Percentiles rank a stretch among this genome's conserved stretches.
These are phyloP conservation scores for Penicillium sp. DNA, from an alignment of 2,329 filamentous ascomycete genomes.

Conservation along the genomic window DNA sequence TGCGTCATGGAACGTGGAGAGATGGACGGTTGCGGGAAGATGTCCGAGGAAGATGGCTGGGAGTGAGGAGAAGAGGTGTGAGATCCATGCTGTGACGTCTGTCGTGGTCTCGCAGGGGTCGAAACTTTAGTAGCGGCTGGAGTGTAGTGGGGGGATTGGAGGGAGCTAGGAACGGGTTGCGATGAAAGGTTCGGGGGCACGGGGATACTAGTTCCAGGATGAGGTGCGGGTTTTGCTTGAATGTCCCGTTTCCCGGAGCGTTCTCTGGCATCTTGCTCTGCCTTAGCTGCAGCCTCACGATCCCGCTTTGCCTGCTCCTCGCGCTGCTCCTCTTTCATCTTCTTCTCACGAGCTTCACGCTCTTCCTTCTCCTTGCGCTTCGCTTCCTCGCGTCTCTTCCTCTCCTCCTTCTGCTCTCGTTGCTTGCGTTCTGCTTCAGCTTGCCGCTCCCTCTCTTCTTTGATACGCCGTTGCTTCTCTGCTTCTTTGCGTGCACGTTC, in stretches of 20 bases:
- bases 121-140: constrained; percentile 80
- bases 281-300: constrained; percentile 52
- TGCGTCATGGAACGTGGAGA: constrained; percentile 63
- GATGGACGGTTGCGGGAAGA: constrained; percentile 60
- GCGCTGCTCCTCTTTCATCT: constrained; percentile 58
- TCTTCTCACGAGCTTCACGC: constrained; percentile 63
- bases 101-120: constrained; percentile 73
- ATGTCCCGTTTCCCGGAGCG: constrained; percentile 33
- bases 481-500: constrained; percentile 81
- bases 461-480: constrained; percentile 73
- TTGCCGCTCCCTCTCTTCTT: constrained; percentile 83
- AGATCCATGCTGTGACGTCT: constrained; percentile 75
- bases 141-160: constrained; percentile 76
- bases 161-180: constrained; percentile 49
- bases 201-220: constrained; percentile 52
- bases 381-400: constrained; percentile 67
- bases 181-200: constrained; percentile 56
- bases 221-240: constrained; percentile 57
- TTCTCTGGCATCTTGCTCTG: constrained; percentile 49
- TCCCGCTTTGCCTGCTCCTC: constrained; percentile 56
- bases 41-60: constrained; percentile 49
- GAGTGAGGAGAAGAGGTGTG: constrained; percentile 65
- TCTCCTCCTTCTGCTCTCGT: constrained; percentile 78
- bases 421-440: constrained; percentile 82
- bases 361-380: constrained; percentile 76